These are phyloP conservation scores for Alternaria sp. DNA, from an alignment of 2,329 filamentous ascomycete species.

Conservation along the genomic window DNA sequence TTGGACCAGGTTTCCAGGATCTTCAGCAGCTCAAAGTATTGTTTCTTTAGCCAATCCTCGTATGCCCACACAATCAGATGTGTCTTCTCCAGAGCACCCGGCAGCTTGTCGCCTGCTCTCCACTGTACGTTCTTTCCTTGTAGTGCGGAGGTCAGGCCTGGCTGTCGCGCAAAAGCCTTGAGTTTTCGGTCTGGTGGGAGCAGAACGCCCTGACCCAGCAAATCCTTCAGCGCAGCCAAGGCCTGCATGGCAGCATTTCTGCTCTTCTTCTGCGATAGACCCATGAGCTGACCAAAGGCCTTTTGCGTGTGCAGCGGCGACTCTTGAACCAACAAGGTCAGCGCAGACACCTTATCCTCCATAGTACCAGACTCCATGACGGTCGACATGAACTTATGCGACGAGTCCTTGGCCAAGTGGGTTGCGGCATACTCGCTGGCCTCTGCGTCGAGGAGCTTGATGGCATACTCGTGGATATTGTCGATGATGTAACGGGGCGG, in stretches of 20 bases:
- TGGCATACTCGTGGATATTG: constrained; percentile 72
- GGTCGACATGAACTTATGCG: constrained; percentile 93
- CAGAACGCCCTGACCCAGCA: constrained; percentile 86
- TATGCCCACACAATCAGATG: constrained; percentile 90
- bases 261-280: constrained; percentile 88
- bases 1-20: constrained; percentile 91
- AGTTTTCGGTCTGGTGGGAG: constrained; percentile 84
- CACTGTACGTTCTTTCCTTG: constrained; percentile 69
- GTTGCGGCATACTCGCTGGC: constrained; percentile 74
- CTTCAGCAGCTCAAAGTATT: constrained; percentile 92
- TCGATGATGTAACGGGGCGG: constrained; percentile 62
- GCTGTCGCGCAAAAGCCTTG: constrained; percentile 78
- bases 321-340: constrained; percentile 94
- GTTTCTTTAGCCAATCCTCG: constrained; percentile 93
- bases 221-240: constrained; percentile 90
- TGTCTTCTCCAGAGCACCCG: constrained; percentile 72
- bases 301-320: constrained; percentile 93
- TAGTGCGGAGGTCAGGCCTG: constrained; percentile 73
- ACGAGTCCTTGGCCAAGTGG: constrained; percentile 78
- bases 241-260: constrained; percentile 91
- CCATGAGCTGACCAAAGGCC: constrained; percentile 83
- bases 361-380: constrained; percentile 97
- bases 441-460: constrained; percentile 77
- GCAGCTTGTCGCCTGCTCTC: constrained; percentile 72
- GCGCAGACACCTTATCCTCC: constrained; percentile 93